These are phyloP conservation scores for Coccomyxa sp. DNA, from an alignment of 139 green algal genomes.

Conservation along the genomic window DNA sequence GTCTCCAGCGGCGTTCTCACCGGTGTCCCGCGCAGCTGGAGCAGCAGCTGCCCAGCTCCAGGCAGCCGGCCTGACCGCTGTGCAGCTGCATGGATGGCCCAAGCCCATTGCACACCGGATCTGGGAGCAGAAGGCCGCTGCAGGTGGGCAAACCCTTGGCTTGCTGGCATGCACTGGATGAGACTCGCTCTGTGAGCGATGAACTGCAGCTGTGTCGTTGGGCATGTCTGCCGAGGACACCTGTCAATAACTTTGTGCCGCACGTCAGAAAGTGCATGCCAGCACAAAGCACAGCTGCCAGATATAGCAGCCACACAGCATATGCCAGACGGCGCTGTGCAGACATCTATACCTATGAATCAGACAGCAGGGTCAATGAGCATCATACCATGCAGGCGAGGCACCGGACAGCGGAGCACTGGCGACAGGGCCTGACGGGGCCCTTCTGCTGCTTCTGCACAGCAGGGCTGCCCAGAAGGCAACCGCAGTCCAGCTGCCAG, in stretches of 20 bases:
- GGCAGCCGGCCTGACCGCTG: not conserved
- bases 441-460: slow-evolving; percentile 42
- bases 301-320: too few relatives aligned
- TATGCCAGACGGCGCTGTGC: too few relatives aligned
- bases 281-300: too few relatives aligned
- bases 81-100: slow-evolving; percentile 13
- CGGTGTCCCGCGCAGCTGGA: slow-evolving; percentile 6
- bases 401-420: slow-evolving; percentile 29
- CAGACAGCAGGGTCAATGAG: too few relatives aligned
- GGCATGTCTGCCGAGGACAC: too few relatives aligned
- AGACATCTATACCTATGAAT: too few relatives aligned
- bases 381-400: slow-evolving; percentile 22
- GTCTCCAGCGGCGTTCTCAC: slow-evolving; percentile 36
- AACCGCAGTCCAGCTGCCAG: slow-evolving; percentile 20
- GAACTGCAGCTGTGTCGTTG: too few relatives aligned
- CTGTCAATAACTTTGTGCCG: too few relatives aligned
- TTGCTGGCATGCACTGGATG: too few relatives aligned
- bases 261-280: too few relatives aligned
- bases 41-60: slow-evolving; percentile 3
- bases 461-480: slow-evolving; percentile 8
- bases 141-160: too few relatives aligned
- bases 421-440: slow-evolving; percentile 30
- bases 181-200: too few relatives aligned
- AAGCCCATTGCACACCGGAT: slow-evolving; percentile 11
- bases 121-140: slow-evolving; percentile 24